Evolutionary conservation across 2,329 filamentous ascomycete species (phyloP), one percentile per base, ranked within the genome.

Genomic region (Exophiala phaeomuriformis): DNA sequence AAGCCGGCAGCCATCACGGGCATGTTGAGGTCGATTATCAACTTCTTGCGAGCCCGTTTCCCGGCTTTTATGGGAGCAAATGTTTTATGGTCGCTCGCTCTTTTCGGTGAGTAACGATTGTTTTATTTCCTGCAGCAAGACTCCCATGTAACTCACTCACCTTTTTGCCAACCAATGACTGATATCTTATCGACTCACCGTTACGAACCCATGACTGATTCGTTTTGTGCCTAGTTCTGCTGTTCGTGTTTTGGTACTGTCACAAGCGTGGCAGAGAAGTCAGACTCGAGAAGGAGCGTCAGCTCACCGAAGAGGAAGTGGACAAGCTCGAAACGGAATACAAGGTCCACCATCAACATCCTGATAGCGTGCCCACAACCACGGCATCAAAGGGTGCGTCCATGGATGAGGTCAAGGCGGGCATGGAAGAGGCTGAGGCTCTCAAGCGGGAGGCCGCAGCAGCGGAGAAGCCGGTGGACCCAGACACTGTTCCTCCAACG

Each of bases 241-340:
- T 98, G 52, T 93, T 95, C 67, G 88, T 95, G 42, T 84, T 97
- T 64, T 98, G 91, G 90, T 98, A 97, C 72, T 97, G 90, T 72
- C 86, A 97, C 72, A 97, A 97, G 75, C 86, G 93, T 50, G 93
- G 93, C 37, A 83, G 83, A 42, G 91, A 98, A 72, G 84, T 83
- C 4, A 81, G 93, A 47, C 79, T 97, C 8, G 84, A 86, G 66
- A 81, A 75, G 47, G 79, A 81, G 58, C 71, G 74, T 9, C 66
- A 76, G 10, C 69, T 75, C 28, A 73, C 71, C 0, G 72, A 75
- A 57, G 67, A 70, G 37, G 73, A 75, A 59, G 69, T 73, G 29
- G 61, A 57, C 29, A 66, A 67, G 56, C 61, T 74, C 50, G 73
- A 75, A 30, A 64, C 66, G 39, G 64, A 71, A 3, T 62, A 64